These are phyloP conservation scores for Jatropha curcas DNA, from an alignment of 345 rosid species.

Conservation along the genomic window DNA sequence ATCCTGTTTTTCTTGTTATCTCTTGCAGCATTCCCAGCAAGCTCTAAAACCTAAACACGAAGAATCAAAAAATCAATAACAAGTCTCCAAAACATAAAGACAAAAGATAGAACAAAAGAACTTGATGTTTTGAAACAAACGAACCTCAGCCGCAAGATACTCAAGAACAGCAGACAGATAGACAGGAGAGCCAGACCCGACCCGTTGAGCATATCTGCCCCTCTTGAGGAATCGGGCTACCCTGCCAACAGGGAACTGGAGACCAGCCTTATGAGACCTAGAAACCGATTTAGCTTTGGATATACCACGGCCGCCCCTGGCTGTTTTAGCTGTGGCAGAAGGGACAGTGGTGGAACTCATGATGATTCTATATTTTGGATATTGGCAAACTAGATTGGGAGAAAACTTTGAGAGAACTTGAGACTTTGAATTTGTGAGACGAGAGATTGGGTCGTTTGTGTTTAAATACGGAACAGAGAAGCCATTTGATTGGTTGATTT, in stretches of 20 bases:
- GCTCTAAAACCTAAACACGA: conserved; percentile 21
- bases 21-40: conserved; percentile 29
- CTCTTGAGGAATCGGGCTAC: conserved; percentile 26
- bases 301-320: conserved; percentile 24
- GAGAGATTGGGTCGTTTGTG: too few species aligned
- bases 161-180: conserved; percentile 29
- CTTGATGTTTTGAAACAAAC: not conserved
- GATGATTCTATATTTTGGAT: not conserved
- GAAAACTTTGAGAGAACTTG: not conserved
- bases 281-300: conserved; percentile 15
- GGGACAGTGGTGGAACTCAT: conserved; percentile 1
- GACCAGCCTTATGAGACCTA: conserved; percentile 22
- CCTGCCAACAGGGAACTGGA: conserved; percentile 27
- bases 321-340: not conserved
- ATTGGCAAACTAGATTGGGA: not conserved
- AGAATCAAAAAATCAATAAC: not conserved
- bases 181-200: conserved; percentile 29
- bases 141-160: conserved; percentile 30
- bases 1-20: conserved; percentile 30
- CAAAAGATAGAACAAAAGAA: not conserved
- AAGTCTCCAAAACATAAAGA: not conserved
- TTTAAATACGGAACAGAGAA: not conserved
- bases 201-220: conserved; percentile 18
- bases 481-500: conserved; percentile 27
- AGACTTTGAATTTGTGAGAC: too few species aligned